phyloP scores from a whole-genome alignment of 805 yeast genomes.

The Kazachstania martiniae region DNA sequence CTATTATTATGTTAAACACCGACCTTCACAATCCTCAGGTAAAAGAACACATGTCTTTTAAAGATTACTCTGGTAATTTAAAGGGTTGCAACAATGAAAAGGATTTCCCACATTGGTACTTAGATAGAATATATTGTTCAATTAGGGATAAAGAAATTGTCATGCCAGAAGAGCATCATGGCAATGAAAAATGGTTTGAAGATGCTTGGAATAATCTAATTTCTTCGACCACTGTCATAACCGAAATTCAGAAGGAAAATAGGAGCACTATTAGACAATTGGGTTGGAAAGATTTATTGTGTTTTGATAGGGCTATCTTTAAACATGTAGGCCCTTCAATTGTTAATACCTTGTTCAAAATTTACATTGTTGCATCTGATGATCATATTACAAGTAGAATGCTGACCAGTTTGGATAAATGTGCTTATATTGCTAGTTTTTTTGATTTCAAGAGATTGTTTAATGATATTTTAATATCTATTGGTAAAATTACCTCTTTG shows the following conservation, averaged over 20 bases:
- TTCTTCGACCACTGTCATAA: slow-evolving; percentile 29
- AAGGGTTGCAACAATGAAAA: slow-evolving; percentile 66
- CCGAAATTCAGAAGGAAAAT: slow-evolving; percentile 16
- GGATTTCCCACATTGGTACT: slow-evolving; percentile 80
- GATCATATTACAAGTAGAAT: slow-evolving; percentile 82
- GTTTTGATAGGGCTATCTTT: slow-evolving; percentile 66
- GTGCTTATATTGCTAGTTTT: slow-evolving; percentile 63
- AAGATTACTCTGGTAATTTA: slow-evolving; percentile 67
- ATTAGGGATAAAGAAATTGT: slow-evolving; percentile 82
- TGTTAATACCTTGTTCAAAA: slow-evolving; percentile 61
- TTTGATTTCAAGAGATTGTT: slow-evolving; percentile 47
- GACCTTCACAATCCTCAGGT: slow-evolving; percentile 90
- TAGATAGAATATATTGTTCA: slow-evolving; percentile 68
- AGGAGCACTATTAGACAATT: slow-evolving; percentile 12
- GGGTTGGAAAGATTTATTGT: slow-evolving; percentile 28
- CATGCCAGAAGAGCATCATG: slow-evolving; percentile 96
- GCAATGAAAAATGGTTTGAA: slow-evolving; percentile 86
- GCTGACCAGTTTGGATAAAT: slow-evolving; percentile 78
- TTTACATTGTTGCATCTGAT: slow-evolving; percentile 81
- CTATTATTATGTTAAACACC: slow-evolving; percentile 89
- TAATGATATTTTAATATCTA: slow-evolving; percentile 54
- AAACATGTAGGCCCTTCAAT: slow-evolving; percentile 50
- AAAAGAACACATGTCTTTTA: slow-evolving; percentile 81
- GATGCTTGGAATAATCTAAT: slow-evolving; percentile 71
- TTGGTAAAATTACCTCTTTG: slow-evolving; percentile 62